These are phyloP conservation scores for Skeletonema grethae DNA, from an alignment of 108 stramenopile genomes.

Conservation along the genomic window DNA sequence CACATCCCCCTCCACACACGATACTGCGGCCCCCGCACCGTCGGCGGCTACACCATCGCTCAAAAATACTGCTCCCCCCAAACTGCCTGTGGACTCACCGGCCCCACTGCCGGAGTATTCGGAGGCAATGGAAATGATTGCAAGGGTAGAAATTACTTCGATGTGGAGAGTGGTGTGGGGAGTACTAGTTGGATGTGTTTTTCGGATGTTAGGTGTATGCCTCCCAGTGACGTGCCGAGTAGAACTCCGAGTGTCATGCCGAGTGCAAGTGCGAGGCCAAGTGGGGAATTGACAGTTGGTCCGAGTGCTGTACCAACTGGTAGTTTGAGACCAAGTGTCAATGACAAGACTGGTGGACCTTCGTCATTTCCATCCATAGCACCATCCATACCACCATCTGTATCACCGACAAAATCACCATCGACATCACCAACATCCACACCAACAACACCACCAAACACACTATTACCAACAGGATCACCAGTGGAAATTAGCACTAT, in stretches of 20 bases:
- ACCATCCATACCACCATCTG: neutral
- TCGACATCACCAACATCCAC: neutral
- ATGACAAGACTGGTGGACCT: neutral
- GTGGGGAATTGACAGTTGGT: no score
- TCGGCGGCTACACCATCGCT: constrained; percentile 5
- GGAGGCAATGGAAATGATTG: neutral
- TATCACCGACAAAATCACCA: neutral
- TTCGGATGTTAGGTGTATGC: neutral
- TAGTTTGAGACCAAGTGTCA: neutral
- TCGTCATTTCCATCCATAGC: neutral
- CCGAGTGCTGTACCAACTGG: neutral
- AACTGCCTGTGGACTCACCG: neutral
- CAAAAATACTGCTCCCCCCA: constrained; percentile 2
- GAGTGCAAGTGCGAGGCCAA: neutral
- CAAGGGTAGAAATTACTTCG: neutral
- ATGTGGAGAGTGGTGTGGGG: neutral
- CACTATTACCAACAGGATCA: neutral
- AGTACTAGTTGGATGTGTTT: neutral
- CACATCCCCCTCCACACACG: neutral
- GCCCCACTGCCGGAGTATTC: neutral
- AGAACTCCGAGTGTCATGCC: neutral
- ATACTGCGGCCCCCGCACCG: neutral
- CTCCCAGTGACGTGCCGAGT: neutral
- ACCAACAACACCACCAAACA: neutral
- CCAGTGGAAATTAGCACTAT: neutral